Percentiles rank a stretch among this genome's conserved stretches.
These are phyloP conservation scores for Neurospora sp. DNA, from an alignment of 495 filamentous ascomycete species.

Conservation along the genomic window DNA sequence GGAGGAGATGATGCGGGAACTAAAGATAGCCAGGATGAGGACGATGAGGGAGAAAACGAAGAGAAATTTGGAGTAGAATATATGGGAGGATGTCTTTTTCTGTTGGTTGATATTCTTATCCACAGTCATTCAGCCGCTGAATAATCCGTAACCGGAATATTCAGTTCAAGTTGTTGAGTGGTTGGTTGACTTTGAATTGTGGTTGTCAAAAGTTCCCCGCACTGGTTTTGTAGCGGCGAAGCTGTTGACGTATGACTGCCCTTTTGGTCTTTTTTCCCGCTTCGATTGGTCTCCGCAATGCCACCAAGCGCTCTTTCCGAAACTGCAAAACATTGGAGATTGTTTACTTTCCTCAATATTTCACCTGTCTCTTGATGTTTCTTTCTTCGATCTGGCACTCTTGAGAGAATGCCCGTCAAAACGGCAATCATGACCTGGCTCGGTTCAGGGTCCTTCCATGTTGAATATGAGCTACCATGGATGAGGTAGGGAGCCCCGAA, in stretches of 20 bases:
- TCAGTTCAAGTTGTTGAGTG: neutral
- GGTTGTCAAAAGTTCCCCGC: neutral
- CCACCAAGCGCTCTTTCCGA: neutral
- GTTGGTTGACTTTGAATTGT: neutral
- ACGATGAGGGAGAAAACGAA: constrained; percentile 11
- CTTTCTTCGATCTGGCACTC: neutral
- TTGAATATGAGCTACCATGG: neutral
- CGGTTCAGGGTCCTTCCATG: neutral
- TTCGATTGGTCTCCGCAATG: neutral
- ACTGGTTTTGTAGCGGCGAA: neutral
- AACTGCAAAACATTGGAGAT: too few species aligned
- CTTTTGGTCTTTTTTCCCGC: neutral
- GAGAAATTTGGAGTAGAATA: neutral
- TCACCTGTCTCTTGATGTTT: neutral
- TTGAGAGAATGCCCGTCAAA: neutral
- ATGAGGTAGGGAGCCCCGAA: neutral
- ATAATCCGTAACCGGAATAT: neutral
- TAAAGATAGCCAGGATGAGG: constrained; percentile 15
- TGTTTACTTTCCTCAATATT: neutral
- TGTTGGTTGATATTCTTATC: neutral
- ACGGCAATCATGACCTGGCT: neutral
- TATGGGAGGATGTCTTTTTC: neutral
- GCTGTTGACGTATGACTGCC: neutral
- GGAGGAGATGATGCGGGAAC: neutral
- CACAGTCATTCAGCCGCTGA: neutral